Evolutionary conservation across 768 basidiomycete species (phyloP), one percentile per base, ranked within the genome.

Genomic region (Dioszegia hungarica): DNA sequence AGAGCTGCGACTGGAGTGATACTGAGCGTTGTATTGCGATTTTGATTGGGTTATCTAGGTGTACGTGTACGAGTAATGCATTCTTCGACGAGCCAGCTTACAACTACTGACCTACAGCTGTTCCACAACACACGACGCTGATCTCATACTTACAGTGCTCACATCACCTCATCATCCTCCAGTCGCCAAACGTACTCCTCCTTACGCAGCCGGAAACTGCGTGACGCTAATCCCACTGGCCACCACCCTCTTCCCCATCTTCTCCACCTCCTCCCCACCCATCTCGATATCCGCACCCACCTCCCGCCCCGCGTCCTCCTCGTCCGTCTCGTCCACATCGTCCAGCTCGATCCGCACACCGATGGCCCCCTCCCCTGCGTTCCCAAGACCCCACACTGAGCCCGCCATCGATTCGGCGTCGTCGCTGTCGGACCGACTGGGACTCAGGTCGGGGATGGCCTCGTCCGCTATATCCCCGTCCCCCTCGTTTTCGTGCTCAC

Each of bases 301-400:
- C n/a, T n/a, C 45, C 45, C 20, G 43, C 6, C 39, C 19, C 8
- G 12, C 47, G 3, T 54, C 47, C 9, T 14, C 20, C 55, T 57
- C 61, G 22, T 61, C 54, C 28, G 25, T 36, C 36, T 57, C 60
- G 14, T 48, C 50, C 36, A 62, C 55, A 36, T 54, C 56, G 20
- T 54, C 61, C 49, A 62, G 33, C 10, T 62, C 61, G 15, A 62
- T 43, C 45, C 39, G 25, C 19, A 61, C 36, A 9, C 39, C 36
- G n/a, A n/a, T n/a, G n/a, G n/a, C n/a, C 15, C 12, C n/a, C n/a
- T 22, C 24, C 31, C 43, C 33, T 6, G 34, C 19, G 12, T 5
- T 22, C 37, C 34, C 34, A 17, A 3, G 20, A 2, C 36, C 47
- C 27, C 22, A 51, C 5, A 38, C 11, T 22, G 49, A 51, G 8